Percentiles rank a stretch among this genome's conserved stretches.
Evolutionary conservation across 2,329 filamentous ascomycete genomes (phyloP).

Genomic region (Fusarium irregulare): DNA sequence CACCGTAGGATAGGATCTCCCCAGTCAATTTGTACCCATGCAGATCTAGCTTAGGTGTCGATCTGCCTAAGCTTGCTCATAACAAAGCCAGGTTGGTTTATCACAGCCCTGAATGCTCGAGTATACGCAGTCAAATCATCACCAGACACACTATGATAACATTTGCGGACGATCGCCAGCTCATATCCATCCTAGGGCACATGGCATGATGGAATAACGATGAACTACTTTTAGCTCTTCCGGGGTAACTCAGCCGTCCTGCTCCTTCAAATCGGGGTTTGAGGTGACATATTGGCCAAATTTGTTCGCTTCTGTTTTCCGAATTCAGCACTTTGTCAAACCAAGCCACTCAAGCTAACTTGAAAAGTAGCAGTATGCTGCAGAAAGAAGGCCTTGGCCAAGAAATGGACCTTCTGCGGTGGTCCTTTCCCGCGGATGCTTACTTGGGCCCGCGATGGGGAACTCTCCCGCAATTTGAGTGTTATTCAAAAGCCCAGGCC

Average conservation of each 20-base stretch:
- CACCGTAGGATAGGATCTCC: neutral
- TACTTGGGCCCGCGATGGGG: conserved; percentile 33
- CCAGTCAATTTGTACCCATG: neutral
- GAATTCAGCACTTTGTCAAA: conserved; percentile 47
- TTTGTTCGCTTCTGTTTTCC: conserved; percentile 58
- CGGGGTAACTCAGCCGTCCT: conserved; percentile 19
- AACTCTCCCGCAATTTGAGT: conserved; percentile 3
- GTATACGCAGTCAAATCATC: neutral
- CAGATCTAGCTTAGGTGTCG: neutral
- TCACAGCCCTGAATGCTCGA: neutral
- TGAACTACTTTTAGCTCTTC: conserved; percentile 8
- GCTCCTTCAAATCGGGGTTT: conserved; percentile 30
- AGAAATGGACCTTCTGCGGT: conserved; percentile 32
- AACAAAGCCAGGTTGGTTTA: neutral
- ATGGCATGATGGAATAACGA: neutral
- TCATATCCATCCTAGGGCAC: neutral
- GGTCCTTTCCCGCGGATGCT: conserved; percentile 31
- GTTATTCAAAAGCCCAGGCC: neutral
- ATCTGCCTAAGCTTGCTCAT: neutral
- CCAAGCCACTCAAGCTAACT: conserved; percentile 24
- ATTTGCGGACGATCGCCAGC: neutral
- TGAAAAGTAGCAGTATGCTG: conserved; percentile 13
- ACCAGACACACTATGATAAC: neutral
- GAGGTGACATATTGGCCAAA: conserved; percentile 42
- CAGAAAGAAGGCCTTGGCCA: conserved; percentile 23